Evolutionary conservation across 75 land plant species (phyloP).

Genomic region (Cryptomeria japonica): DNA sequence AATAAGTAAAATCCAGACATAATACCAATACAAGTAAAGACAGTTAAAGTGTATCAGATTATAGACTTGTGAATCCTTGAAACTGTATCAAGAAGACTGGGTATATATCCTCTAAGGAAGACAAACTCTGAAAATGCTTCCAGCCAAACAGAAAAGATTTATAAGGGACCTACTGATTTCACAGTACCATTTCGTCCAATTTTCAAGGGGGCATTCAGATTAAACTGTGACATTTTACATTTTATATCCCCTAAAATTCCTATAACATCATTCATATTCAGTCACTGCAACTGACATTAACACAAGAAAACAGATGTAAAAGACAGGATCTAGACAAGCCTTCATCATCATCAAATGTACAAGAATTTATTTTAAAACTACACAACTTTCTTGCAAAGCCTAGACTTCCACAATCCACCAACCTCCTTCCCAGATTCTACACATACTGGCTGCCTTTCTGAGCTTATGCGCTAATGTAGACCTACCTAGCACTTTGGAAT

Average conservation of each 20-base stretch:
- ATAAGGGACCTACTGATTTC: not conserved
- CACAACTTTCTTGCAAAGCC: not conserved
- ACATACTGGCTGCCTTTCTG: not conserved
- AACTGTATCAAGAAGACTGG: not conserved
- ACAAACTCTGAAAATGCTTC: not conserved
- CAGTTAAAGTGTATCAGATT: not conserved
- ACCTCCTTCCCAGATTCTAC: not conserved
- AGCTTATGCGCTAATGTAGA: not conserved
- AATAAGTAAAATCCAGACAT: not conserved
- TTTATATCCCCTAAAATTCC: not conserved
- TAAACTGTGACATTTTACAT: not conserved
- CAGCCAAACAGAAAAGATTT: not conserved
- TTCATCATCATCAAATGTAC: not conserved
- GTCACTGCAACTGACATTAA: not conserved
- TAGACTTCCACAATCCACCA: not conserved
- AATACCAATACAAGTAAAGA: not conserved
- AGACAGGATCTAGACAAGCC: not conserved
- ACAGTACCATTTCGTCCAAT: not conserved
- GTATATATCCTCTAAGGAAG: not conserved
- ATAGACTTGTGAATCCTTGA: not conserved
- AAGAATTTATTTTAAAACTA: not conserved
- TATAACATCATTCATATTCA: not conserved
- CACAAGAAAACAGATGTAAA: not conserved
- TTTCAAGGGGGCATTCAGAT: not conserved
- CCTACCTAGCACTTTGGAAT: not conserved